These are phyloP conservation scores for Neopestalotiopsis rosae DNA, from an alignment of 2,329 filamentous ascomycete species.

Conservation along the genomic window DNA sequence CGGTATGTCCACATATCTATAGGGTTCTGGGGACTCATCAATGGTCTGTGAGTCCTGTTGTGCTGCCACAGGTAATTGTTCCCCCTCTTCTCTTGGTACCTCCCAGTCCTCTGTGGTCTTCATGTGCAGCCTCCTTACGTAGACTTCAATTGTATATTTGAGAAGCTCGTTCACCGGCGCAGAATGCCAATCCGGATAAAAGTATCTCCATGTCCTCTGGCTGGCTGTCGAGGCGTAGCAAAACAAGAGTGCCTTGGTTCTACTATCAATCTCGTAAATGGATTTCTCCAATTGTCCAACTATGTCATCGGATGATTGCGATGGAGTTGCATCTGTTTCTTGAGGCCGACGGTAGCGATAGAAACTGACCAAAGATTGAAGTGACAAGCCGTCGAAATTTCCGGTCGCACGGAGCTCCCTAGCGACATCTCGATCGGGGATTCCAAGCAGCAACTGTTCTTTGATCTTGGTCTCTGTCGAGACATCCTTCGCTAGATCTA, in stretches of 20 bases:
- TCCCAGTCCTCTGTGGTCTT: not conserved
- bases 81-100: not conserved
- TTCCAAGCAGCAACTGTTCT: constrained; percentile 24
- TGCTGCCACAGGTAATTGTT: not conserved
- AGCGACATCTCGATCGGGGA: constrained; percentile 29
- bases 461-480: constrained; percentile 26
- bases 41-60: not conserved
- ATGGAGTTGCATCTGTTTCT: constrained; percentile 16
- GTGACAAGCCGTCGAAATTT: constrained; percentile 25
- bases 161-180: constrained; percentile 4
- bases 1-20: not conserved
- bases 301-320: not conserved
- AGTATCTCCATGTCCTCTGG: constrained; percentile 23
- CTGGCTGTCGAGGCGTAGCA: constrained; percentile 21
- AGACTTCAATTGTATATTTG: not conserved
- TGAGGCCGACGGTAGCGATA: constrained; percentile 22
- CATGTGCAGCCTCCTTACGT: not conserved
- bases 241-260: constrained; percentile 30
- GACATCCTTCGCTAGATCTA: constrained; percentile 22
- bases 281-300: constrained; percentile 3
- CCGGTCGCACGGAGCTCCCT: constrained; percentile 25
- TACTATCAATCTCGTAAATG: constrained; percentile 17
- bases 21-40: not conserved
- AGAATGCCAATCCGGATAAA: constrained; percentile 14
- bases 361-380: constrained; percentile 26